These are phyloP conservation scores for Alternaria alternata DNA, from an alignment of 2,329 filamentous ascomycete species.

Conservation along the genomic window DNA sequence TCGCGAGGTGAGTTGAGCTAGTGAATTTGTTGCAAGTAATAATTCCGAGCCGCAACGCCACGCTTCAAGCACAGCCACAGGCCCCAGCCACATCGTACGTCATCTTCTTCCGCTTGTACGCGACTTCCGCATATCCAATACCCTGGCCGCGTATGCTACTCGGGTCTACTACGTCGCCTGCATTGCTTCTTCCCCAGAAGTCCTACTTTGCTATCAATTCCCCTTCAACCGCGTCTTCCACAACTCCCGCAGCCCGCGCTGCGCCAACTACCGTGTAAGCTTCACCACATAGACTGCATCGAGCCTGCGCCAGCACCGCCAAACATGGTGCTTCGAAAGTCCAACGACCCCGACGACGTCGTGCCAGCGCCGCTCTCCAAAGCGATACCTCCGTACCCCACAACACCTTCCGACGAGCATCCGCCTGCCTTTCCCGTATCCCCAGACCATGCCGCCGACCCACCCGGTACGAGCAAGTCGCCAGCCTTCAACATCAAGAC, in stretches of 20 bases:
- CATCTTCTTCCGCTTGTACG: constrained; percentile 23
- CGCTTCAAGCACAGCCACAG: background rate
- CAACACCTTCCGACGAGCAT: constrained; percentile 49
- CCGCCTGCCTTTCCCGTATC: constrained; percentile 33
- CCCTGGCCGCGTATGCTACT: constrained; percentile 16
- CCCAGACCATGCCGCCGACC: constrained; percentile 35
- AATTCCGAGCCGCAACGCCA: background rate
- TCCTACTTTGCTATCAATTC: background rate
- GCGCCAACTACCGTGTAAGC: constrained; percentile 5
- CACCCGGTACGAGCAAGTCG: constrained; percentile 45
- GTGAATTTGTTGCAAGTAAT: constrained; percentile 15
- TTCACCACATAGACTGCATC: background rate
- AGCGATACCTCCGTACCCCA: constrained; percentile 57
- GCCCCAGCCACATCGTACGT: constrained; percentile 17
- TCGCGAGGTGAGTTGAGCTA: constrained; percentile 12
- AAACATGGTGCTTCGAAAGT: constrained; percentile 58
- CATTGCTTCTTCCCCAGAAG: background rate
- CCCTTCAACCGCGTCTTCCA: background rate
- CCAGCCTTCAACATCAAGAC: constrained; percentile 53
- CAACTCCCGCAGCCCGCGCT: background rate
- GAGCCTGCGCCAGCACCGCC: background rate
- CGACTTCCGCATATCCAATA: constrained; percentile 4
- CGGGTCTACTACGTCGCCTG: constrained; percentile 2
- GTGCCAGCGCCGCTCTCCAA: constrained; percentile 53
- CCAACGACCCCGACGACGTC: constrained; percentile 45